Base-by-base conservation (phyloP, 1,284 basidiomycete genomes). In the Tilletia horrida region DNA sequence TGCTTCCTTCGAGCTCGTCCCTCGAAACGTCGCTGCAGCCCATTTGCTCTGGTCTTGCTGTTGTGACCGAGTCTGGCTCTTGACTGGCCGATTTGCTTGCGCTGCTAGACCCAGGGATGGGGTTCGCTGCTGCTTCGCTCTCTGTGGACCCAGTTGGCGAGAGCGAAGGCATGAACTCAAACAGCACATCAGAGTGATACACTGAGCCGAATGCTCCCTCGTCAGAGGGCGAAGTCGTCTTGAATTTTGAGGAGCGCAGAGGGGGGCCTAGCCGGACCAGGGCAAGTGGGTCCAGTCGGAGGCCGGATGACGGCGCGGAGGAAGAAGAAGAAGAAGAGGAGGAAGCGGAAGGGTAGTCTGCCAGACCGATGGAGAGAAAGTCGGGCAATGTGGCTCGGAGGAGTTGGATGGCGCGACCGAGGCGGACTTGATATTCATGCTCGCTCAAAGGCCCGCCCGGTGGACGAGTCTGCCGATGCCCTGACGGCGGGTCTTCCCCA, bases 181-280 rank as follows among this genome's bases (percentile, higher is more conserved):
- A 77, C 13, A 69, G 70, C 59, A 77, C 74, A 18, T 67, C 65
- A 1, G 76, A 71, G 59, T 77, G 74, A 45, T 77, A 77, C 21
- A 76, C 63, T 35, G 43, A 47, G 18, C 35, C 27, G 21, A 35
- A 40, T 9, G 55, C 63, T 2, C 16, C 27, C 18, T 40, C 52
- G 21, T 48, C 18, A 27, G 11, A 21, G 25, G 11, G 14, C 6
- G 18, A 11, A 3, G 25, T 27, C 7, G 45, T 8, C 25, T 62
- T 27, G 23, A 11, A 43, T 14, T 31, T 18, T 42, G n/a, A 43
- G 23, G 23, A 40, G 25, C 44, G 25, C 2, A 21, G 25, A 2
- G 48, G 42, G 2, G 43, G 23, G 25, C 18, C 45, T 16, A 50
- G 25, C 13, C 43, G 44, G 44, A 45, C 40, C 9, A 42, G 29